These are phyloP conservation scores for Lactifluus rugatus DNA, from an alignment of 768 basidiomycete species.

Conservation along the genomic window DNA sequence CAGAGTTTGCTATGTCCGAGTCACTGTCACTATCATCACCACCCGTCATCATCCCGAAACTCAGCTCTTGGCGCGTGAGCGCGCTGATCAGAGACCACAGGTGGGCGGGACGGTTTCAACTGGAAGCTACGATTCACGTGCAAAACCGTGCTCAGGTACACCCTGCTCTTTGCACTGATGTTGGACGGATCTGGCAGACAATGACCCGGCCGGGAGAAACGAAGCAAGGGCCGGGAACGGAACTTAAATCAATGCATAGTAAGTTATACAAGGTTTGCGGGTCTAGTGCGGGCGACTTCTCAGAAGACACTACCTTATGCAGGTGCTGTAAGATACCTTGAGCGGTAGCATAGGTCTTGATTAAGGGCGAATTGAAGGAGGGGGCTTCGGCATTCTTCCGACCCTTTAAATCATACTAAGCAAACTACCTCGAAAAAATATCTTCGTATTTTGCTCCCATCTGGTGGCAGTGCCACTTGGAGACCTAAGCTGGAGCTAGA, in stretches of 20 bases:
- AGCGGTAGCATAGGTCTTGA: not conserved
- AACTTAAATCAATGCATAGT: not conserved
- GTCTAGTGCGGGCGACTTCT: too few relatives aligned
- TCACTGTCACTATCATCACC: not conserved
- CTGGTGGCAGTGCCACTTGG: not conserved
- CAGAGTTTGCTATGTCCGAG: not conserved
- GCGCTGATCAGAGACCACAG: not conserved
- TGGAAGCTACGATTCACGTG: not conserved
- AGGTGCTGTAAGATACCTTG: not conserved
- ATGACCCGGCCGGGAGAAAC: conserved; percentile 5
- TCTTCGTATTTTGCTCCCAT: not conserved
- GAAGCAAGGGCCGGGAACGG: not conserved
- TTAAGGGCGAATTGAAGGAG: not conserved
- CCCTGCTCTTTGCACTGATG: not conserved
- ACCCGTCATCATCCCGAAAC: not conserved
- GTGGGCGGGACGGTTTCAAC: too few relatives aligned
- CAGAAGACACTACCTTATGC: not conserved
- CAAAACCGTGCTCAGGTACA: too few relatives aligned
- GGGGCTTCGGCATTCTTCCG: too few relatives aligned
- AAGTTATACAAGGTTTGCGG: not conserved
- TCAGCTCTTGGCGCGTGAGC: not conserved
- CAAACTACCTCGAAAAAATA: too few relatives aligned
- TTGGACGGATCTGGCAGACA: conserved; percentile 4
- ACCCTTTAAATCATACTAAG: not conserved
- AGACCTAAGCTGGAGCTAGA: too few relatives aligned